Percentiles rank a stretch among this genome's conserved stretches.
Conservation (phyloP, 345 rosid genomes). For the Brassica carinata region DNA sequence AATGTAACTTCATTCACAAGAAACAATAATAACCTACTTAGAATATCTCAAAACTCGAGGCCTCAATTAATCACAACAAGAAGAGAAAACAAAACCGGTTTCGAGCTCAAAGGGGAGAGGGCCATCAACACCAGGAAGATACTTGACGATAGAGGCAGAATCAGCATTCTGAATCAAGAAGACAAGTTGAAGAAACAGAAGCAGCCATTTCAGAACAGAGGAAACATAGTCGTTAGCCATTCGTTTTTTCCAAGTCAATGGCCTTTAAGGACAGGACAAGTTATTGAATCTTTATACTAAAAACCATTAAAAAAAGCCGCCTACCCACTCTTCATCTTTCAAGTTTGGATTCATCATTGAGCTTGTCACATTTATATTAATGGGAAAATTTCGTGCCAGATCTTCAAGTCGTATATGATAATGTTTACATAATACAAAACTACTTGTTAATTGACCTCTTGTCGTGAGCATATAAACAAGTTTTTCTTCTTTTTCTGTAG, state of each 20-base stretch:
- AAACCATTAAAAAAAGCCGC: background rate
- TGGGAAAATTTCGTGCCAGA: background rate
- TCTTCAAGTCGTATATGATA: background rate
- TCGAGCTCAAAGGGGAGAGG: slow-evolving; percentile 30
- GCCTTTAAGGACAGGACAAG: background rate
- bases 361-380: background rate
- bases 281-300: background rate
- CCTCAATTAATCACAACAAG: background rate
- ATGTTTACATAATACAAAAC: background rate
- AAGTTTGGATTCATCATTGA: background rate
- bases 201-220: slow-evolving; percentile 19
- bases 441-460: background rate
- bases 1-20: slow-evolving; percentile 1
- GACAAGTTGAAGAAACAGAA: slow-evolving; percentile 21
- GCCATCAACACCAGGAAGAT: slow-evolving; percentile 14
- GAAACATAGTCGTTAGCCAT: slow-evolving; percentile 2
- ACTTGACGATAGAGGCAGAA: slow-evolving; percentile 13
- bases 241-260: background rate
- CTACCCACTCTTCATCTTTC: background rate
- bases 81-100: slow-evolving; percentile 8
- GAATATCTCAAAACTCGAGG: background rate
- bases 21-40: background rate
- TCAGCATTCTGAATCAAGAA: slow-evolving; percentile 6
- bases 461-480: background rate
- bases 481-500: background rate